Conservation (phyloP, 169 alveolate species). For the Plasmodium blacklocki region DNA sequence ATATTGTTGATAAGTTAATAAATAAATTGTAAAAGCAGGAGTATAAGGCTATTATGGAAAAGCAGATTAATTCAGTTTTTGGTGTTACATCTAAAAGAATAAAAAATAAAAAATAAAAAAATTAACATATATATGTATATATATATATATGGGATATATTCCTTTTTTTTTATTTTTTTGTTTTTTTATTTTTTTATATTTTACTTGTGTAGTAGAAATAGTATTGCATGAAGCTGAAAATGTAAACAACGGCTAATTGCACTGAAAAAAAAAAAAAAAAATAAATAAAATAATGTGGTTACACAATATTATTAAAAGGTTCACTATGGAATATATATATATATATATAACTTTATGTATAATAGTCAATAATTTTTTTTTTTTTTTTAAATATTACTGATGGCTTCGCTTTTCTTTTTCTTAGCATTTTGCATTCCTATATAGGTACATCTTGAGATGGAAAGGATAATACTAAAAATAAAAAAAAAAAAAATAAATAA, state of each 20-base stretch:
- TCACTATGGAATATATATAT: background rate
- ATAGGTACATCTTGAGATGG: slow-evolving; percentile 29
- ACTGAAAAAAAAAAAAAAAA: slow-evolving; percentile 21
- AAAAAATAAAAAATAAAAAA: background rate
- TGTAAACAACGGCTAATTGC: slow-evolving; percentile 12
- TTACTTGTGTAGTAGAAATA: slow-evolving; percentile 64
- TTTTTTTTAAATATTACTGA: slow-evolving; percentile 16
- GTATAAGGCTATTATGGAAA: slow-evolving; percentile 14
- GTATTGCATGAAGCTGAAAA: slow-evolving; percentile 21
- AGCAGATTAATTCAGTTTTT: slow-evolving; percentile 43
- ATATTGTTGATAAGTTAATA: slow-evolving; percentile 53
- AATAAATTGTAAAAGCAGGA: slow-evolving; percentile 54
- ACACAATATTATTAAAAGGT: background rate
- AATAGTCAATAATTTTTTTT: no score
- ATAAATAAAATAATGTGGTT: no score
- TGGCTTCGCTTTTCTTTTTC: slow-evolving; percentile 57
- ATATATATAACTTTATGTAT: background rate
- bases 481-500: background rate
- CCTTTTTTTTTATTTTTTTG: background rate
- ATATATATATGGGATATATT: background rate
- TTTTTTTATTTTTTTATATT: slow-evolving; percentile 4
- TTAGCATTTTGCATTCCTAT: slow-evolving; percentile 52
- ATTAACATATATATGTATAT: background rate
- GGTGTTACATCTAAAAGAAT: slow-evolving; percentile 30
- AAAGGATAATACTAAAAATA: slow-evolving; percentile 13